Evolutionary conservation across 2,329 filamentous ascomycete species (phyloP).

Genomic region (Fusarium staphyleae): DNA sequence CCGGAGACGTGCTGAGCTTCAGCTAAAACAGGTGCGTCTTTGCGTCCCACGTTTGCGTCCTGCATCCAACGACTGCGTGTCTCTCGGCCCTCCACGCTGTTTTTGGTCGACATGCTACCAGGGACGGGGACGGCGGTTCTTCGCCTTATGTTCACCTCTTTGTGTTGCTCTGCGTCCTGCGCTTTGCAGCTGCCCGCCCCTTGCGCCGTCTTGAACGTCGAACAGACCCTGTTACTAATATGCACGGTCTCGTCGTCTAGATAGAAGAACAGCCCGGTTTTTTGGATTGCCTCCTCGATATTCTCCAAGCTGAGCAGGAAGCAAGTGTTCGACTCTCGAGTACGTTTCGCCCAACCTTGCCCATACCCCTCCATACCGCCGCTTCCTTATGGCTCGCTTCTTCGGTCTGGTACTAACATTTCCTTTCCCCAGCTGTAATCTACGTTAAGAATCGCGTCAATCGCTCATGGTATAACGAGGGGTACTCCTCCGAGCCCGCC

Average conservation of each 20-base stretch:
- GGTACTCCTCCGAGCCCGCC: slow-evolving; percentile 67
- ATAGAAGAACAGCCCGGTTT: slow-evolving; percentile 92
- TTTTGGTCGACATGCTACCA: not conserved
- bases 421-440: slow-evolving; percentile 73
- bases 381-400: slow-evolving; percentile 39
- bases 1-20: slow-evolving; percentile 78
- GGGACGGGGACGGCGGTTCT: not conserved
- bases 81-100: slow-evolving; percentile 2
- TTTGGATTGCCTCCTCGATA: slow-evolving; percentile 86
- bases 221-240: slow-evolving; percentile 28
- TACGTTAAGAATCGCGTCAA: slow-evolving; percentile 98
- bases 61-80: slow-evolving; percentile 15
- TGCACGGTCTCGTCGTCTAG: slow-evolving; percentile 54
- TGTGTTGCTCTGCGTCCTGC: slow-evolving; percentile 15
- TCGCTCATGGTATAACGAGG: slow-evolving; percentile 86
- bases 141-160: not conserved
- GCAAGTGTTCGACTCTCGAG: slow-evolving; percentile 84
- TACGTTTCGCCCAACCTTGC: slow-evolving; percentile 57
- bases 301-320: slow-evolving; percentile 88
- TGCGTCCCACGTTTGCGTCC: slow-evolving; percentile 11
- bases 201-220: slow-evolving; percentile 22
- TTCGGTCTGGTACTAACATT: slow-evolving; percentile 24
- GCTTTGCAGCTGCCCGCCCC: slow-evolving; percentile 21
- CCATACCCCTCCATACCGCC: slow-evolving; percentile 15
- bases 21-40: slow-evolving; percentile 77